Conservation (phyloP, 2,329 filamentous ascomycete species). For the Phaeosphaeria sp. region DNA sequence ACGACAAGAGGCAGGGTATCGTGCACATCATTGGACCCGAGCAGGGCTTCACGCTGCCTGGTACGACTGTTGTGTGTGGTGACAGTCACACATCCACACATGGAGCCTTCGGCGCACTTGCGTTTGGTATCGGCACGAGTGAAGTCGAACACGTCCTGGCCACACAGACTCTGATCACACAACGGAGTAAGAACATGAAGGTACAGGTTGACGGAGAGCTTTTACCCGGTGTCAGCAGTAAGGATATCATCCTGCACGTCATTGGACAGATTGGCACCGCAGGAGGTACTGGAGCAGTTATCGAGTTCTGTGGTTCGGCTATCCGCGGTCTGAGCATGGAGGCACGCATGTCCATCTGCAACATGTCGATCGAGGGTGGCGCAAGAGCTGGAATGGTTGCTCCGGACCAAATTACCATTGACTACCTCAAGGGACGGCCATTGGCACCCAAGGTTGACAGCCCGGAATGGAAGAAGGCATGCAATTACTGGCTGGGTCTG, state of each 20-base stretch:
- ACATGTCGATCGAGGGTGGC: constrained; percentile 98
- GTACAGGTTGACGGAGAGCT: constrained; percentile 93
- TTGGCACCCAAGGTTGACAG: constrained; percentile 85
- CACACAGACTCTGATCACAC: constrained; percentile 93
- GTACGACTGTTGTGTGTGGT: constrained; percentile 95
- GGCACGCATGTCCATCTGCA: constrained; percentile 98
- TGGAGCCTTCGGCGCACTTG: constrained; percentile 92
- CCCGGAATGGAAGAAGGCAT: constrained; percentile 86
- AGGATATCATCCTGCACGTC: constrained; percentile 90
- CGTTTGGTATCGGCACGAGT: constrained; percentile 96
- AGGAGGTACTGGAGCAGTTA: constrained; percentile 91
- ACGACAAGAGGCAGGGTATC: constrained; percentile 96
- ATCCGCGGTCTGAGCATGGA: constrained; percentile 92
- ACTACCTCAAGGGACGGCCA: constrained; percentile 91
- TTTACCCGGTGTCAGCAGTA: constrained; percentile 89
- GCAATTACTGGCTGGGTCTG: constrained; percentile 85
- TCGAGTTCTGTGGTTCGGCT: constrained; percentile 96
- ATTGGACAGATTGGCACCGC: constrained; percentile 96
- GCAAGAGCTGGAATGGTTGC: constrained; percentile 97
- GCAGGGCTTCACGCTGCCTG: constrained; percentile 97
- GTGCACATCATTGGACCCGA: constrained; percentile 98
- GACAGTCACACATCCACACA: constrained; percentile 99
- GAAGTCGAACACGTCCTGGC: constrained; percentile 98
- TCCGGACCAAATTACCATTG: constrained; percentile 90
- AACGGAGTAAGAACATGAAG: constrained; percentile 98